Percentiles rank a stretch among this genome's conserved stretches.
Evolutionary conservation across 1,139 yeast species (phyloP).

Genomic region (Hansenula lynferdii): DNA sequence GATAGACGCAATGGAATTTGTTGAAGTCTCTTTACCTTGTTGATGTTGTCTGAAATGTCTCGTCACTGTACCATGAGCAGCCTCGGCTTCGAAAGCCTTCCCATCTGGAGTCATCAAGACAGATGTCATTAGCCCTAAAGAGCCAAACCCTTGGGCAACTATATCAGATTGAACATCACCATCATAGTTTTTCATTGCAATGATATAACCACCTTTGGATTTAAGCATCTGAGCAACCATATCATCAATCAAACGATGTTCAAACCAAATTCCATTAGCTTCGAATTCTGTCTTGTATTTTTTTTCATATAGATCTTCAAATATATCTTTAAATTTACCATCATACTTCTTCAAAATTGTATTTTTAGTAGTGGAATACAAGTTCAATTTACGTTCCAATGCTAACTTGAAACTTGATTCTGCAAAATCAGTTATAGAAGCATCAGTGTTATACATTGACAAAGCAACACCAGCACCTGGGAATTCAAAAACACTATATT

Average conservation of each 20-base stretch:
- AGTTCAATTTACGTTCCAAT: slow-evolving; percentile 55
- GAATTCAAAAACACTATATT: slow-evolving; percentile 54
- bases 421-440: slow-evolving; percentile 74
- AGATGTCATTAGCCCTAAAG: slow-evolving; percentile 80
- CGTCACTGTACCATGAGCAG: slow-evolving; percentile 86
- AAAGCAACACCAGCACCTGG: slow-evolving; percentile 68
- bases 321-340: slow-evolving; percentile 77
- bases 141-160: slow-evolving; percentile 85
- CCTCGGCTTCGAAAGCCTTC: slow-evolving; percentile 76
- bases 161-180: slow-evolving; percentile 86
- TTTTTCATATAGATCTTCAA: slow-evolving; percentile 58
- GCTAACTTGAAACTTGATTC: slow-evolving; percentile 77
- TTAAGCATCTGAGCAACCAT: slow-evolving; percentile 90
- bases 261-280: slow-evolving; percentile 67
- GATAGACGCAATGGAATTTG: slow-evolving; percentile 80
- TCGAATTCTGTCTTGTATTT: slow-evolving; percentile 57
- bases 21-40: slow-evolving; percentile 79
- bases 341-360: slow-evolving; percentile 79
- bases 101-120: slow-evolving; percentile 86
- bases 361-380: slow-evolving; percentile 72
- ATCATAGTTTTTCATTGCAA: slow-evolving; percentile 82
- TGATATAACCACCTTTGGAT: slow-evolving; percentile 77
- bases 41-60: slow-evolving; percentile 84
- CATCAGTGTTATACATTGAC: slow-evolving; percentile 82
- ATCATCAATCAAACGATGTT: slow-evolving; percentile 79